phyloP scores from a whole-genome alignment of 768 basidiomycete species.

The Tylopilus sp. region DNA sequence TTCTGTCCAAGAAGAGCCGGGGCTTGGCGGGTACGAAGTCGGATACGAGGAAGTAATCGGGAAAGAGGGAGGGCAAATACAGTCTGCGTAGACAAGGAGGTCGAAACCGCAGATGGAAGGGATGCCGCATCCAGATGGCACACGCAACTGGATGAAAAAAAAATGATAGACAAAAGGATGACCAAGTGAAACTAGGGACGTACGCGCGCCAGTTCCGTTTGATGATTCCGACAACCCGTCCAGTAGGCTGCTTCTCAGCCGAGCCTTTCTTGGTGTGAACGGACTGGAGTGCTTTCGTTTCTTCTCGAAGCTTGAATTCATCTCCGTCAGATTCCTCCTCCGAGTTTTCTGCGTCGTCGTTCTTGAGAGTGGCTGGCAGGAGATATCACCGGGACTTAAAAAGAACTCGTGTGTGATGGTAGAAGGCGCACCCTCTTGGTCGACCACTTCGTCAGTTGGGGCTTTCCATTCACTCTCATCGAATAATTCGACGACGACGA shows the following conservation, averaged over 20 bases:
- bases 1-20: slow-evolving; percentile 86
- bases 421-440: slow-evolving; percentile 71
- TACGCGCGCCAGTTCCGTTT: slow-evolving; percentile 96
- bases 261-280: slow-evolving; percentile 22
- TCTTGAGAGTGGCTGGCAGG: slow-evolving; percentile 72
- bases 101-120: slow-evolving; percentile 70
- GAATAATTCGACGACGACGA: slow-evolving; percentile 89
- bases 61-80: slow-evolving; percentile 95
- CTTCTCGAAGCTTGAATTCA: slow-evolving; percentile 37
- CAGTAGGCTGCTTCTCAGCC: slow-evolving; percentile 84
- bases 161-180: background rate
- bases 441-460: slow-evolving; percentile 87
- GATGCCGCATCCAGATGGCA: slow-evolving; percentile 93
- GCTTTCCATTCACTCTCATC: slow-evolving; percentile 89
- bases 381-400: background rate
- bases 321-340: slow-evolving; percentile 52
- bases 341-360: slow-evolving; percentile 83
- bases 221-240: slow-evolving; percentile 84
- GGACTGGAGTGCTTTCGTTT: slow-evolving; percentile 37
- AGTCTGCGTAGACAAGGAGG: slow-evolving; percentile 82
- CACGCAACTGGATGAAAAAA: slow-evolving; percentile 60
- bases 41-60: slow-evolving; percentile 86
- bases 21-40: slow-evolving; percentile 92
- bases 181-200: slow-evolving; percentile 28
- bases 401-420: background rate